These are phyloP conservation scores for barrel medic (Medicago truncatula) DNA, from an alignment of 306 rosid genomes.

Conservation along the genomic window MtrunA17r5.0-ANR NC_053043.1:3747001-3747500, in stretches of 20 bases:
- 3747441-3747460: conserved; percentile 60
- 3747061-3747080: no score
- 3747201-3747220: background rate
- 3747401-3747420: conserved; percentile 60
- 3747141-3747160: conserved; percentile 20
- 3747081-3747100: no score
- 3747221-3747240: conserved; percentile 40
- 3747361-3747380: conserved; percentile 69
- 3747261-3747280: conserved; percentile 27
- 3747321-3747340: conserved; percentile 80
- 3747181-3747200: background rate
- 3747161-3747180: background rate
- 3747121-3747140: background rate
- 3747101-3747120: background rate
- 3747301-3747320: conserved; percentile 55
- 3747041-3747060: no score
- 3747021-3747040: no score
- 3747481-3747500: conserved; percentile 82
- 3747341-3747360: conserved; percentile 57
- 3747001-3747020: no score
- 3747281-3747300: conserved; percentile 32
- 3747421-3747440: conserved; percentile 71
- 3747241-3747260: conserved; percentile 24
- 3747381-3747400: conserved; percentile 66
- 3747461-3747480: conserved; percentile 63